Evolutionary conservation across 208 protist genomes (phyloP).

Genomic region (Acanthamoeba triangularis): DNA sequence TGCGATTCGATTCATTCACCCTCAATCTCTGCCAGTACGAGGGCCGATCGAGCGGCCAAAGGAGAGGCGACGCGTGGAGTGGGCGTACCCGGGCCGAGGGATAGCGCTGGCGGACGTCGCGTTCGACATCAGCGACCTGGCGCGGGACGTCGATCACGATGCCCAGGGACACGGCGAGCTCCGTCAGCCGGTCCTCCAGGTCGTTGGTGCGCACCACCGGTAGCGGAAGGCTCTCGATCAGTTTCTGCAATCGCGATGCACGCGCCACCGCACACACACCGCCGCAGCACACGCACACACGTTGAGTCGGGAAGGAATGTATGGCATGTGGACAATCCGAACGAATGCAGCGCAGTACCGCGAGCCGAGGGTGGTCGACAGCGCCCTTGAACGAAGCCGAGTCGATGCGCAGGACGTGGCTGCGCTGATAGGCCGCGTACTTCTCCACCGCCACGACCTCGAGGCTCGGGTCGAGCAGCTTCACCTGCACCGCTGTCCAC

Average conservation of each 20-base stretch:
- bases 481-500: conserved; percentile 27
- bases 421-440: not conserved
- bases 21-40: no score
- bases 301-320: no score
- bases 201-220: conserved; percentile 26
- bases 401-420: not conserved
- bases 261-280: not conserved
- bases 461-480: not conserved
- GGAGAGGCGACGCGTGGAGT: no score
- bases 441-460: conserved; percentile 14
- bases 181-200: not conserved
- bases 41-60: no score
- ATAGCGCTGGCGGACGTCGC: no score
- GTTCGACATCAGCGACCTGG: no score
- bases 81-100: no score
- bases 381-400: not conserved
- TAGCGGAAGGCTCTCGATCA: not conserved
- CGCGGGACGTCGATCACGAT: not conserved
- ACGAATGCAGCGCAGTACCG: no score
- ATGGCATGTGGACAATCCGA: no score
- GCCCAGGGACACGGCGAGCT: not conserved
- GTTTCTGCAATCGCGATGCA: not conserved
- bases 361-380: no score
- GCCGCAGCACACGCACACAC: no score
- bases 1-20: no score